Evolutionary conservation across 257 asterid species (phyloP).

Genomic region (Fraxinus cuspidata): DNA sequence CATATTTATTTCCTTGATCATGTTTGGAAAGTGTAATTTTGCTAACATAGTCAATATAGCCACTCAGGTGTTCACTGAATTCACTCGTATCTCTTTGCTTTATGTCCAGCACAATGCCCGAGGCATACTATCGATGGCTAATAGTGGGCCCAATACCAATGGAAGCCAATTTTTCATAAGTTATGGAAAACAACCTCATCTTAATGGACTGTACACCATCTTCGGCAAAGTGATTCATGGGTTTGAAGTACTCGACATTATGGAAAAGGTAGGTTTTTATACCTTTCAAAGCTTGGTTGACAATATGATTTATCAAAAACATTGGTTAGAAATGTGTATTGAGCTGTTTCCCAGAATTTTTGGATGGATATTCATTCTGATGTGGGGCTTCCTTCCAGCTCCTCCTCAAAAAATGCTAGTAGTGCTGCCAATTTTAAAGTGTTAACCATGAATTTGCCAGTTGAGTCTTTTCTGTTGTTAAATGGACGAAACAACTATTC

Average conservation of each 20-base stretch:
- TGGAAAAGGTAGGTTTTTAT: constrained; percentile 77
- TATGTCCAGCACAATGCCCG: constrained; percentile 87
- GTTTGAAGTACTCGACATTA: constrained; percentile 90
- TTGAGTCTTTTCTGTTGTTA: background rate
- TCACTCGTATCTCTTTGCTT: constrained; percentile 11
- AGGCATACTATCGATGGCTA: constrained; percentile 94
- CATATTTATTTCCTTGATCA: background rate
- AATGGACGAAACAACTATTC: background rate
- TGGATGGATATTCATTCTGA: background rate
- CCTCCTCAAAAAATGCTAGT: background rate
- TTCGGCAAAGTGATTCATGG: constrained; percentile 98
- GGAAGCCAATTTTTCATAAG: constrained; percentile 95
- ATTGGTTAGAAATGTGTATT: background rate
- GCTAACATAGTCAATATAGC: constrained; percentile 4
- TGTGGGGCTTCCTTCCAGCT: background rate
- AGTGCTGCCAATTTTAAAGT: background rate
- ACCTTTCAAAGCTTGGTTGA: background rate
- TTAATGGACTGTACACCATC: constrained; percentile 83
- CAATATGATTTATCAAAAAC: background rate
- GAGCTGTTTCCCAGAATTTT: background rate
- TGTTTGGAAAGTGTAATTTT: constrained; percentile 6
- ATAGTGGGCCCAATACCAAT: constrained; percentile 92
- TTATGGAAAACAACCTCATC: constrained; percentile 91
- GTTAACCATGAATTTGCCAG: background rate
- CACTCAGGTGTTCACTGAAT: background rate